These are phyloP conservation scores for Sinapis alba DNA, from an alignment of 441 rosid species.

Conservation along the genomic window DNA sequence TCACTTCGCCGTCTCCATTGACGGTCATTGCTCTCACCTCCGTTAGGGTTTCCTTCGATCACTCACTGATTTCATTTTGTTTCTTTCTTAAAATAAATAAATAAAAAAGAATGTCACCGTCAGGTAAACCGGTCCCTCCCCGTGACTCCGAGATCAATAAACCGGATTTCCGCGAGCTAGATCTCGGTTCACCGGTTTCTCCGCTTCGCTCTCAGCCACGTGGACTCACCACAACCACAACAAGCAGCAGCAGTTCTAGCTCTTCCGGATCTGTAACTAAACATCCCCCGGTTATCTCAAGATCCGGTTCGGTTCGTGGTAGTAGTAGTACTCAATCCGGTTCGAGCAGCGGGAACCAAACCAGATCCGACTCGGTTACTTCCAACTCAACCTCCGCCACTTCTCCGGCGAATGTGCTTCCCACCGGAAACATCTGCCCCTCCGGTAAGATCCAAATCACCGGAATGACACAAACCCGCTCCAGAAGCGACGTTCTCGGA, in stretches of 20 bases:
- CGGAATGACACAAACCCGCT: conserved; percentile 54
- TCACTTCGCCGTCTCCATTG: conserved; percentile 31
- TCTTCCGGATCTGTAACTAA: conserved; percentile 76
- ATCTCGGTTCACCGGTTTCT: conserved; percentile 96
- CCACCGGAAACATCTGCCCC: conserved; percentile 87
- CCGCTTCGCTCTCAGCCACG: conserved; percentile 65
- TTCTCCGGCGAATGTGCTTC: conserved; percentile 66
- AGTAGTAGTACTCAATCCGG: conserved; percentile 38
- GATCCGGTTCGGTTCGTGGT: conserved; percentile 45
- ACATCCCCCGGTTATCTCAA: conserved; percentile 40
- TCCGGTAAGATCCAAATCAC: conserved; percentile 76
- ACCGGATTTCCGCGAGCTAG: conserved; percentile 94
- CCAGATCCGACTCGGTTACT: conserved; percentile 46
- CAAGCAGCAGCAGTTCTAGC: conserved; percentile 70
- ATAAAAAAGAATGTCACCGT: conserved; percentile 48
- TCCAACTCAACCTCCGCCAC: conserved; percentile 50
- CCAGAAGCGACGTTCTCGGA: conserved; percentile 70
- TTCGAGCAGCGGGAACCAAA: conserved; percentile 43
- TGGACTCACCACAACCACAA: conserved; percentile 38
- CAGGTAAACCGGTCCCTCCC: conserved; percentile 43
- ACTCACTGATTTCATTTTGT: background rate
- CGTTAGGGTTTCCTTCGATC: conserved; percentile 15
- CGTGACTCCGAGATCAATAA: conserved; percentile 76
- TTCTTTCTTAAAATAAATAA: background rate
- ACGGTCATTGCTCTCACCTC: conserved; percentile 1